Evolutionary conservation across 257 asterid species (phyloP).

Genomic region (Cordia subcordata): DNA sequence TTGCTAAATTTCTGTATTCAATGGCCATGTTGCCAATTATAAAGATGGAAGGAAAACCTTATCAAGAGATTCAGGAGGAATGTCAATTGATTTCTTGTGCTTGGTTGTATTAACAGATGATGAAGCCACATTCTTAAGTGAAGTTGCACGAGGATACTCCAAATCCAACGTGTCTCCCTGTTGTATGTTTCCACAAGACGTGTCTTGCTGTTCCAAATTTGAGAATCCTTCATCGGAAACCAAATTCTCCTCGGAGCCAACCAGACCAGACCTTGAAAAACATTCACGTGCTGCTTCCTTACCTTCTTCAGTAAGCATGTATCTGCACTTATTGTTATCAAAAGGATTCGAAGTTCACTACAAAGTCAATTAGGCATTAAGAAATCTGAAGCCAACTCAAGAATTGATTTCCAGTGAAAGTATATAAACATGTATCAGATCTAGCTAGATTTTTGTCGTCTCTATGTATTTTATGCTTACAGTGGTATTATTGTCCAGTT

Average conservation of each 20-base stretch:
- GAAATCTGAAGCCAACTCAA: neutral
- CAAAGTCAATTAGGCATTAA: neutral
- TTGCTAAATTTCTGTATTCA: too few relatives aligned
- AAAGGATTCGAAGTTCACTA: neutral
- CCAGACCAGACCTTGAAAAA: conserved; percentile 66
- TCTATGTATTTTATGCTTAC: too few relatives aligned
- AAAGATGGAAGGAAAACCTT: conserved; percentile 31
- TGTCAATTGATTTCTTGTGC: conserved; percentile 36
- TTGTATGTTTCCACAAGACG: conserved; percentile 19
- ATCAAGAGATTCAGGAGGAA: conserved; percentile 57
- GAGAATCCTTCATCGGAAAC: conserved; percentile 24
- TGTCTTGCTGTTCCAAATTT: conserved; percentile 30
- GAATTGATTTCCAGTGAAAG: neutral
- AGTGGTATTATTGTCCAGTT: too few relatives aligned
- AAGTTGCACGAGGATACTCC: conserved; percentile 23
- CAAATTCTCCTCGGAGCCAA: conserved; percentile 30
- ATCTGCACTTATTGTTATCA: conserved; percentile 36
- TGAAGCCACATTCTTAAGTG: conserved; percentile 29
- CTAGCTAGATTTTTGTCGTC: too few relatives aligned
- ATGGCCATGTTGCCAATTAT: too few relatives aligned
- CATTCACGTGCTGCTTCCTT: conserved; percentile 79
- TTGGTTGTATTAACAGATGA: conserved; percentile 30
- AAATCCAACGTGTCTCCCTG: conserved; percentile 26
- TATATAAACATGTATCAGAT: too few relatives aligned
- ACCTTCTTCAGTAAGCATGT: conserved; percentile 95